phyloP scores from a whole-genome alignment of 1,284 basidiomycete species.

The Melampsora abietis-canadensis region DNA sequence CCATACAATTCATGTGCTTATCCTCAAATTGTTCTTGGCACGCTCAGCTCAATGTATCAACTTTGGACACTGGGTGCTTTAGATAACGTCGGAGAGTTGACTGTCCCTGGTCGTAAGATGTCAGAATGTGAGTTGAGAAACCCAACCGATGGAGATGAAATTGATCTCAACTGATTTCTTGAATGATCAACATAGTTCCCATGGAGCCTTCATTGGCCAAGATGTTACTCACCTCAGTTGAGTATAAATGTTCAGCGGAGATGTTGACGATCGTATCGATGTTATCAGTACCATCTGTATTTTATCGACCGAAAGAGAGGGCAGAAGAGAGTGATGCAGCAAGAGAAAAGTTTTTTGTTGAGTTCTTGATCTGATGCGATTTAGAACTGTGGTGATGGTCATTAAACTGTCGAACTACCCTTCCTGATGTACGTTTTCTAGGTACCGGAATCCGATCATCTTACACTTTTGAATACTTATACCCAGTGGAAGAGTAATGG shows the following conservation, averaged over 20 bases:
- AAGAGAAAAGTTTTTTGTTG: slow-evolving; percentile 88
- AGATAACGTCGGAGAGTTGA: slow-evolving; percentile 95
- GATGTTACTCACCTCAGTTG: slow-evolving; percentile 93
- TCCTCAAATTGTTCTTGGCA: slow-evolving; percentile 66
- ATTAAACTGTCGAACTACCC: background rate
- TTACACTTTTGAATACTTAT: slow-evolving; percentile 93
- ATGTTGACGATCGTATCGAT: slow-evolving; percentile 99
- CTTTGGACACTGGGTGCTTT: slow-evolving; percentile 97
- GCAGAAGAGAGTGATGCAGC: slow-evolving; percentile 95
- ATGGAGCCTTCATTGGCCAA: slow-evolving; percentile 85
- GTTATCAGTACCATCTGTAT: slow-evolving; percentile 94
- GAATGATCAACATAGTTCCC: slow-evolving; percentile 64
- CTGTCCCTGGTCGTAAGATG: slow-evolving; percentile 88
- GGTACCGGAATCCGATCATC: slow-evolving; percentile 89
- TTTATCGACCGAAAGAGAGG: slow-evolving; percentile 90
- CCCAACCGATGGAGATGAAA: background rate
- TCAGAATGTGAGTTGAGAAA: slow-evolving; percentile 63
- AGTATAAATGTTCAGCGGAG: slow-evolving; percentile 86
- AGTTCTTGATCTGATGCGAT: background rate
- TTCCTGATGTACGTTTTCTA: background rate
- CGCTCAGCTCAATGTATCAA: slow-evolving; percentile 97
- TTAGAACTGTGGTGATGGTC: background rate
- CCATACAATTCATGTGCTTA: background rate
- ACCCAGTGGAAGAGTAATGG: slow-evolving; percentile 95
- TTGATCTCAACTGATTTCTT: slow-evolving; percentile 59